These are phyloP conservation scores for Cyclotella choctawhatcheeana DNA, from an alignment of 108 stramenopile species.

Conservation along the genomic window DNA sequence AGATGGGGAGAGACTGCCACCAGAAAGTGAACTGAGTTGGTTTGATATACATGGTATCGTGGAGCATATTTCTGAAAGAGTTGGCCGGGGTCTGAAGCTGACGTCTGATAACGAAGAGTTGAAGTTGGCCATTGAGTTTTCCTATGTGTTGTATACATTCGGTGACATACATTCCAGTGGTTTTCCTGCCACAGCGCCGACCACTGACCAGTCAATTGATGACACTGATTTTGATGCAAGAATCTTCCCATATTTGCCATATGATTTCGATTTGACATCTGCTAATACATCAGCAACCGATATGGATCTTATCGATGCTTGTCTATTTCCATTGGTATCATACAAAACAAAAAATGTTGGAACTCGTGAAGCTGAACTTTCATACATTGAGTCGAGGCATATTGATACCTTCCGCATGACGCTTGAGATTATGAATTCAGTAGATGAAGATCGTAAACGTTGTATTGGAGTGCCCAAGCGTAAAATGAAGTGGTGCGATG, in stretches of 20 bases:
- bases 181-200: background rate
- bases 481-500: constrained; percentile 44
- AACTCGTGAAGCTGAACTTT: background rate
- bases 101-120: constrained; percentile 26
- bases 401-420: constrained; percentile 39
- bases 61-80: constrained; percentile 28
- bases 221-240: background rate
- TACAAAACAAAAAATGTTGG: constrained; percentile 26
- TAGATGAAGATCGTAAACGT: background rate
- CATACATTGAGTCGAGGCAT: constrained; percentile 27
- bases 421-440: constrained; percentile 9
- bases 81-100: constrained; percentile 25
- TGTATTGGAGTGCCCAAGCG: constrained; percentile 19
- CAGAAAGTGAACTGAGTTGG: constrained; percentile 20
- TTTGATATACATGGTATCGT: constrained; percentile 12
- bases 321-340: constrained; percentile 23
- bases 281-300: background rate
- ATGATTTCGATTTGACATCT: constrained; percentile 18
- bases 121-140: constrained; percentile 33
- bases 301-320: constrained; percentile 8
- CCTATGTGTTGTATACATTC: constrained; percentile 41
- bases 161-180: constrained; percentile 23
- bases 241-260: constrained; percentile 25
- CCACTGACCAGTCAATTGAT: background rate
- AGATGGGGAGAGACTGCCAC: constrained; percentile 13